These are phyloP conservation scores for Oryza glaberrima DNA, from an alignment of 176 grass and related monocot species.

Conservation along the genomic window DNA sequence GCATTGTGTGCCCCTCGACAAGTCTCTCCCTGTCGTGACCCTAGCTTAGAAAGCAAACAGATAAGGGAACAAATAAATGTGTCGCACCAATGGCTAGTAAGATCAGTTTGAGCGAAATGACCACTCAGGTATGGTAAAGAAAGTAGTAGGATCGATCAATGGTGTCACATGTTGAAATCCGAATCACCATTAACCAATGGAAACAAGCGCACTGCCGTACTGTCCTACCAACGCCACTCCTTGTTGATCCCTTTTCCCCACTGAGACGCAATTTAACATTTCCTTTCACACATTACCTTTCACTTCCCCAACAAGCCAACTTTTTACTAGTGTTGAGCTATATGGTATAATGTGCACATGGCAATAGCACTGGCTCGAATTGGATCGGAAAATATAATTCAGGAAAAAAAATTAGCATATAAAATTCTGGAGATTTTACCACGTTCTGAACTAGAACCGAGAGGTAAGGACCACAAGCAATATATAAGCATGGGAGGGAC, in stretches of 20 bases:
- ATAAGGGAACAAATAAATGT: conserved; percentile 41
- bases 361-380: neutral
- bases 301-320: neutral
- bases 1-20: conserved; percentile 7
- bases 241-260: conserved; percentile 17
- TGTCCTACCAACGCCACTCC: neutral
- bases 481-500: conserved; percentile 34
- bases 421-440: neutral
- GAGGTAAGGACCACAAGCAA: conserved; percentile 44
- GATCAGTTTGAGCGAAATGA: conserved; percentile 11
- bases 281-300: conserved; percentile 1
- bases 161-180: conserved; percentile 13
- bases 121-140: conserved; percentile 27
- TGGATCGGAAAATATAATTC: neutral
- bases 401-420: neutral
- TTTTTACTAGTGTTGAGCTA: conserved; percentile 17
- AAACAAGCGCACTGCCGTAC: neutral
- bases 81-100: conserved; percentile 34
- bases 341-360: neutral
- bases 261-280: neutral
- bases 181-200: conserved; percentile 23
- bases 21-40: neutral
- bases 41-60: conserved; percentile 45
- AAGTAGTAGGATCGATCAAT: conserved; percentile 32
- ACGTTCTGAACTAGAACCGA: neutral